These are phyloP conservation scores for Penicillium atrosanguineum DNA, from an alignment of 495 filamentous ascomycete genomes.

Conservation along the genomic window DNA sequence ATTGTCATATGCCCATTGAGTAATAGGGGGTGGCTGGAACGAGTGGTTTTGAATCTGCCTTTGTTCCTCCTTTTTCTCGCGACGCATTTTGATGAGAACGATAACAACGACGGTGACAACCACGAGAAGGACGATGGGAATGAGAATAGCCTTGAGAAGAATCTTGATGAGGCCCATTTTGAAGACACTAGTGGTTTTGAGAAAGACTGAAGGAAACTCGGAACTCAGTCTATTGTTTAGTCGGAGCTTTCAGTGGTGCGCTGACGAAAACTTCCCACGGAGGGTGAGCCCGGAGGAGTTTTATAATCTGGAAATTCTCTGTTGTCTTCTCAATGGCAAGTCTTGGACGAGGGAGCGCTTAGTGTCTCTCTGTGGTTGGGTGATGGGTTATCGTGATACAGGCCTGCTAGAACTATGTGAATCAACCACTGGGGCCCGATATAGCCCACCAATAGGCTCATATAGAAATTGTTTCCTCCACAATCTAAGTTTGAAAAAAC, in stretches of 20 bases:
- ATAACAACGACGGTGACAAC: conserved; percentile 3
- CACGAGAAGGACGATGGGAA: conserved; percentile 14
- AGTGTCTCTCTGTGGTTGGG: not conserved
- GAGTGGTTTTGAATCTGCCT: conserved; percentile 1
- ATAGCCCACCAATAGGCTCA: not conserved
- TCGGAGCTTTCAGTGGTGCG: no score
- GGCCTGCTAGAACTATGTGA: not conserved
- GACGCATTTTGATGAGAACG: conserved; percentile 12
- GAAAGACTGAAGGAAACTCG: not conserved
- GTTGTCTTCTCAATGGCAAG: not conserved
- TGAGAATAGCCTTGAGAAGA: conserved; percentile 55
- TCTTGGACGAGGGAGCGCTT: not conserved
- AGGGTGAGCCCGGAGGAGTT: not conserved
- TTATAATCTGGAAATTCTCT: not conserved
- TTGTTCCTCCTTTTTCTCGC: conserved; percentile 13
- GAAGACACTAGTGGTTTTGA: not conserved
- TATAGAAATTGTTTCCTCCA: not conserved
- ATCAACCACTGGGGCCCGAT: not conserved
- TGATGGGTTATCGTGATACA: not conserved
- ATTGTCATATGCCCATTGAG: conserved; percentile 9
- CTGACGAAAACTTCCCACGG: not conserved
- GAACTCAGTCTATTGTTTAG: not conserved
- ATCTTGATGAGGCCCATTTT: conserved; percentile 51
- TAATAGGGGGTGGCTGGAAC: conserved; percentile 14
- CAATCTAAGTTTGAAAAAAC: not conserved